Base-by-base conservation (phyloP, 2,329 filamentous ascomycete genomes). In the Nigrospora sphaerica region DNA sequence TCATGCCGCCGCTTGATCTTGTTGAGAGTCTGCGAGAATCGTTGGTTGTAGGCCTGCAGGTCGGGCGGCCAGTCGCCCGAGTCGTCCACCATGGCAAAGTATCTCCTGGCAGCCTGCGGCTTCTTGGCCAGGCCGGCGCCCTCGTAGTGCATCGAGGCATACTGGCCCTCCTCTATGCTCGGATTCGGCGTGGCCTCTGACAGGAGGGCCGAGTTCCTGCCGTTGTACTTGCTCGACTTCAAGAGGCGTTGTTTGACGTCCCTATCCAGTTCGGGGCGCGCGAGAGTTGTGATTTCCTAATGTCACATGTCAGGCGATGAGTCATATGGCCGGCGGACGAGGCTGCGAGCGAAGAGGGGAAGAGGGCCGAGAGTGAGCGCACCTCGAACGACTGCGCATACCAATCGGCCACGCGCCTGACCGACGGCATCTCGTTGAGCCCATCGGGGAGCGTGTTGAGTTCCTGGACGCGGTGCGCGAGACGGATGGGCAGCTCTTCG, bases 301-400 rank as follows among this genome's bases (percentile, higher is more conserved):
- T 49, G 40, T 55, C 53, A 54, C 52, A 54, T 59, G 57, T 62
- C 45, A 62, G 52, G 50, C 62, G 57, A 66, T 63, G 59, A 60
- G 61, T 36, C 54, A 48, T 50, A 44, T 23, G 47, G 39, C 46
- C 45, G 48, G 41, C 46, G 28, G 34, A 42, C 17, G 43, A 40
- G 36, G 32, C 46, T 46, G 42, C 32, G 41, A 11, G 12, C 16
- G 34, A 12, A 10, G 14, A 16, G 13, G 16, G n/a, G 17, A 13
- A 19, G 7, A 4, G 45, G 14, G 18, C n/a, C 7, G 14, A 18
- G 31, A 42, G 46, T 34, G 13, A 46, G 64, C 78, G 58, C 79
- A 95, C 91, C 82, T 98, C 93, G 62, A 98, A 98, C 44, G 93
- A 98, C 72, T 98, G 93, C 53, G 92, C 93, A 67, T 98, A 98